Percentiles rank a stretch among this genome's conserved stretches.
Conservation (phyloP, 495 filamentous ascomycete species). For the Pyrenula aspistea region DNA sequence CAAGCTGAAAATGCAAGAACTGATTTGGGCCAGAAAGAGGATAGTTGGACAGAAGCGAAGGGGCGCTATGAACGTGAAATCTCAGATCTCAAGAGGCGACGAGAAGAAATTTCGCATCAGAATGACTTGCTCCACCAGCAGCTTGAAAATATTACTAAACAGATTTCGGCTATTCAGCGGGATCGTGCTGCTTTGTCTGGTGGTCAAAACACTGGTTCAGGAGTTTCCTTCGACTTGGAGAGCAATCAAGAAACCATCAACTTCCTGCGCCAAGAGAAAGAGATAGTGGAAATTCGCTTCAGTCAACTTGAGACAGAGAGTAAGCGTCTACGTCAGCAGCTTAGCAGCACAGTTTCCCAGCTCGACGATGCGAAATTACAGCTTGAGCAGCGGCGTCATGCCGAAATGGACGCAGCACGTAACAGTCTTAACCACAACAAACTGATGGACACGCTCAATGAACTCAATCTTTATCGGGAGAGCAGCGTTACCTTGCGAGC, state of each 20-base stretch:
- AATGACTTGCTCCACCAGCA: conserved; percentile 83
- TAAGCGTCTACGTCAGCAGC: conserved; percentile 77
- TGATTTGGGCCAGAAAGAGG: conserved; percentile 66
- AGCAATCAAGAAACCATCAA: conserved; percentile 79
- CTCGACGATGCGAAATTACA: conserved; percentile 78
- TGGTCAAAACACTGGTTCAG: conserved; percentile 21
- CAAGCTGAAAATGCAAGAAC: conserved; percentile 73
- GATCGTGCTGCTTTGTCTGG: conserved; percentile 47
- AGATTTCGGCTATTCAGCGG: conserved; percentile 66
- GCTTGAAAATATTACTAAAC: conserved; percentile 65
- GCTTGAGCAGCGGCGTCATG: conserved; percentile 73
- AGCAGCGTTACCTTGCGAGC: conserved; percentile 79
- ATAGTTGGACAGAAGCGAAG: conserved; percentile 73
- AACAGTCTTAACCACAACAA: conserved; percentile 68
- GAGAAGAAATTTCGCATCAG: conserved; percentile 70
- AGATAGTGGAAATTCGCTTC: conserved; percentile 91
- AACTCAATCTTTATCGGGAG: conserved; percentile 89
- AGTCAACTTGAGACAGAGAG: conserved; percentile 76
- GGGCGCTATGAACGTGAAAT: conserved; percentile 76
- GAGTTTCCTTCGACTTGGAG: conserved; percentile 40
- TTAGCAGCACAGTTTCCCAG: conserved; percentile 73
- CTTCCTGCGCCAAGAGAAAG: conserved; percentile 90
- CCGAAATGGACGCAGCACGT: conserved; percentile 59
- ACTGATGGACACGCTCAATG: conserved; percentile 83
- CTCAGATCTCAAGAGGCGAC: conserved; percentile 58